Evolutionary conservation across 208 protist species (phyloP).

Genomic region (Porcisia deanei): DNA sequence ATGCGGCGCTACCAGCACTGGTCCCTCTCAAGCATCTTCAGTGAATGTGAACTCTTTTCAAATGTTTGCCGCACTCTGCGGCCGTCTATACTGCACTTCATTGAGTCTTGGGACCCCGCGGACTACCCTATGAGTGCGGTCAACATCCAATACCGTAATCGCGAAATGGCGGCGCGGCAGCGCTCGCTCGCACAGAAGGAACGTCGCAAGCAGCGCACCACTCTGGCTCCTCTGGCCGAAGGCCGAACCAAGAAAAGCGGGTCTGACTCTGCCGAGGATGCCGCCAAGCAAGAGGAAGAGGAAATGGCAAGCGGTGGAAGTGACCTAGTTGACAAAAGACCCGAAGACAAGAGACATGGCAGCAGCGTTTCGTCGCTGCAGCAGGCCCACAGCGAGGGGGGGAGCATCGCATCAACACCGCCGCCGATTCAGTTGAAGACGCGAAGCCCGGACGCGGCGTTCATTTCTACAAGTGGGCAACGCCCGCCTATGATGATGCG

Average conservation of each 20-base stretch:
- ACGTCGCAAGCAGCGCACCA: conserved; percentile 12
- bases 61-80: conserved; percentile 44
- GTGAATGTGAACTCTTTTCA: conserved; percentile 84
- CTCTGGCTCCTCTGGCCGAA: background rate
- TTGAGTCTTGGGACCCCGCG: conserved; percentile 65
- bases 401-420: conserved; percentile 10
- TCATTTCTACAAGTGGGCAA: conserved; percentile 34
- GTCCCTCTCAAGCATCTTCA: conserved; percentile 71
- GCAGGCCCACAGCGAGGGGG: conserved; percentile 1
- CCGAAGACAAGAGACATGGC: background rate
- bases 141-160: conserved; percentile 31
- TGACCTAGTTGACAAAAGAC: conserved; percentile 12
- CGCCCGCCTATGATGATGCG: conserved; percentile 31
- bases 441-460: conserved; percentile 10
- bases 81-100: conserved; percentile 61
- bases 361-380: conserved; percentile 13
- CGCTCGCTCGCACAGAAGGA: conserved; percentile 24
- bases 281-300: background rate
- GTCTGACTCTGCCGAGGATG: conserved; percentile 7
- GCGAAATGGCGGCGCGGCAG: conserved; percentile 23
- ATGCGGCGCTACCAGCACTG: conserved; percentile 86
- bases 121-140: conserved; percentile 56
- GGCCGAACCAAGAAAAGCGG: background rate
- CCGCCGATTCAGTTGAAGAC: conserved; percentile 11
- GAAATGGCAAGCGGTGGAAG: background rate